phyloP scores from a whole-genome alignment of 495 filamentous ascomycete species.

The Xylaria grammica region DNA sequence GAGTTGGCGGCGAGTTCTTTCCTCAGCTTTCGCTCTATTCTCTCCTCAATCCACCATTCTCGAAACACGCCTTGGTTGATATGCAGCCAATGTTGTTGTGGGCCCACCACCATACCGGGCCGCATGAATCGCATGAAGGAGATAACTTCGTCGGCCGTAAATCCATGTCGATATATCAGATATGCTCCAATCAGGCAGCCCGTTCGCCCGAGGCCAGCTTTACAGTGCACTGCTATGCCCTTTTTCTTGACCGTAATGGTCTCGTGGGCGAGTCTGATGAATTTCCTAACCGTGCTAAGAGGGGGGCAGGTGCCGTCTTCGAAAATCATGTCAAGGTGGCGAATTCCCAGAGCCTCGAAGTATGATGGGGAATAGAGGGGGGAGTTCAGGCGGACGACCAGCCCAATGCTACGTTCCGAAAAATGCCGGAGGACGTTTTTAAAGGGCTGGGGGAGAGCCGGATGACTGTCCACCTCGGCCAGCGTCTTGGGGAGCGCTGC shows the following conservation, averaged over 20 bases:
- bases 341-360: constrained; percentile 93
- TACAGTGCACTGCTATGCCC: constrained; percentile 96
- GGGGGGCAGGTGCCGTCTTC: constrained; percentile 97
- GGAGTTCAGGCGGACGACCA: constrained; percentile 95
- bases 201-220: constrained; percentile 94
- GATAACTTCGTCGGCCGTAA: constrained; percentile 97
- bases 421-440: constrained; percentile 96
- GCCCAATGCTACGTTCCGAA: constrained; percentile 78
- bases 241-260: constrained; percentile 87
- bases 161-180: constrained; percentile 96
- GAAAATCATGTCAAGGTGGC: constrained; percentile 98
- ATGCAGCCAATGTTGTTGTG: constrained; percentile 99
- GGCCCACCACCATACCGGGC: constrained; percentile 97
- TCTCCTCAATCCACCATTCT: constrained; percentile 97
- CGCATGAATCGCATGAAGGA: constrained; percentile 99
- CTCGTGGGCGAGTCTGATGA: constrained; percentile 92
- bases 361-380: constrained; percentile 93
- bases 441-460: constrained; percentile 77
- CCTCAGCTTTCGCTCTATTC: constrained; percentile 63
- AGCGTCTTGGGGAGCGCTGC: constrained; percentile 71
- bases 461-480: constrained; percentile 65
- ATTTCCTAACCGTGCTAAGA: constrained; percentile 81
- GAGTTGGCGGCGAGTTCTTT: constrained; percentile 59
- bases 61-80: constrained; percentile 95
- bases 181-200: constrained; percentile 97